A percentile compares a stretch with the other conserved stretches of the same genome.
Conservation (phyloP, 202 grass and related monocot genomes). For the Dendrocalamus latiflorus region DNA sequence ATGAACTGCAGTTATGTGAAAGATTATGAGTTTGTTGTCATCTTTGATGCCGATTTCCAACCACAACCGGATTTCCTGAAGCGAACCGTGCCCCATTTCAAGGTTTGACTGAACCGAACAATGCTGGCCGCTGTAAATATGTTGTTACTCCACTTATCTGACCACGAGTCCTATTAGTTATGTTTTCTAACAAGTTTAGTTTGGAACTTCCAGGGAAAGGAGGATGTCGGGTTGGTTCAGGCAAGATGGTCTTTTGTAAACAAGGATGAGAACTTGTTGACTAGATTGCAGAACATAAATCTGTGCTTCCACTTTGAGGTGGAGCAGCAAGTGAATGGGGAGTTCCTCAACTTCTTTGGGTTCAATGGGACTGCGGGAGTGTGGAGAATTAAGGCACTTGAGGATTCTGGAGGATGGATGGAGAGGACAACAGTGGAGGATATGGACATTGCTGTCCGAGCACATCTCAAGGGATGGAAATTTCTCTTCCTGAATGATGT, state of each 20-base stretch:
- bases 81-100: conserved; percentile 71
- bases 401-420: conserved; percentile 90
- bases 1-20: conserved; percentile 86
- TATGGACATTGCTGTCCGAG: conserved; percentile 89
- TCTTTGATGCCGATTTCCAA: conserved; percentile 86
- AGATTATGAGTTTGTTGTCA: conserved; percentile 76
- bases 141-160: background rate
- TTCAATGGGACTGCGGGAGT: conserved; percentile 84
- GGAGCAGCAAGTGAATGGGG: conserved; percentile 81
- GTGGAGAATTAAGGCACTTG: conserved; percentile 86
- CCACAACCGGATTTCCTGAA: conserved; percentile 79
- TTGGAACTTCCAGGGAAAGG: conserved; percentile 57
- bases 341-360: conserved; percentile 80
- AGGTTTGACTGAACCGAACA: conserved; percentile 41
- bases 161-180: background rate
- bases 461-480: conserved; percentile 88
- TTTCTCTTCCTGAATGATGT: conserved; percentile 88
- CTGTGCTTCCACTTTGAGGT: conserved; percentile 88
- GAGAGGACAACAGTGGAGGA: conserved; percentile 88
- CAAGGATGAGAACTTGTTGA: conserved; percentile 82
- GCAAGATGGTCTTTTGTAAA: conserved; percentile 85
- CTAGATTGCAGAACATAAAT: conserved; percentile 76
- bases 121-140: background rate
- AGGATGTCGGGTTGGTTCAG: conserved; percentile 78
- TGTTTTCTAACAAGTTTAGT: conserved; percentile 5